phyloP scores from a whole-genome alignment of 1,284 basidiomycete species.

The Ustilago bromivora region DNA sequence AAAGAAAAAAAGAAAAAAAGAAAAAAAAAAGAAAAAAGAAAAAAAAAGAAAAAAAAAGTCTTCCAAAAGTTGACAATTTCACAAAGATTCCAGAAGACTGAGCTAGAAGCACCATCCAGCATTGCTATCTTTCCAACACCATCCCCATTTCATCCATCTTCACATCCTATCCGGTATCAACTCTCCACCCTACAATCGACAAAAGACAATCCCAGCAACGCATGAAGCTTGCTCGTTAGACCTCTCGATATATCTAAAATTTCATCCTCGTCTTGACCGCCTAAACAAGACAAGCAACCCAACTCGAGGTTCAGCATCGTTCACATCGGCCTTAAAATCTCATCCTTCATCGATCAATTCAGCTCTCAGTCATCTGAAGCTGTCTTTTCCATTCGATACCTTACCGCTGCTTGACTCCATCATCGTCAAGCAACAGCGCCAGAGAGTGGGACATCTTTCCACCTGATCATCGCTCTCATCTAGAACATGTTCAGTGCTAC shows the following conservation, averaged over 20 bases:
- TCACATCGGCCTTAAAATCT: not conserved
- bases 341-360: not conserved
- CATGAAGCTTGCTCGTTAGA: not conserved
- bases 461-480: slow-evolving; percentile 28
- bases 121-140: slow-evolving; percentile 8
- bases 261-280: not conserved
- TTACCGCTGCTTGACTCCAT: slow-evolving; percentile 19
- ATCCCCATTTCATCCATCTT: not conserved
- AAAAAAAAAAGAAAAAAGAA: slow-evolving; percentile 18
- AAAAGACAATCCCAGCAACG: not conserved
- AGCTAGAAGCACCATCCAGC: slow-evolving; percentile 6
- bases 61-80: not conserved
- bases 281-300: not conserved
- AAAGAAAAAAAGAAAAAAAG: slow-evolving; percentile 21
- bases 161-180: not conserved
- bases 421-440: slow-evolving; percentile 37
- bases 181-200: not conserved
- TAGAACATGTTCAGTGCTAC: slow-evolving; percentile 53
- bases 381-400: not conserved
- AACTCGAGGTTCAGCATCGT: not conserved
- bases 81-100: slow-evolving; percentile 1
- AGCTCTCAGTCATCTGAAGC: slow-evolving; percentile 2
- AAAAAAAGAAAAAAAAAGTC: slow-evolving; percentile 16
- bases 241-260: not conserved
- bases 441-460: slow-evolving; percentile 30